phyloP scores from a whole-genome alignment of 805 yeast species.

The Hanseniaspora singularis region DNA sequence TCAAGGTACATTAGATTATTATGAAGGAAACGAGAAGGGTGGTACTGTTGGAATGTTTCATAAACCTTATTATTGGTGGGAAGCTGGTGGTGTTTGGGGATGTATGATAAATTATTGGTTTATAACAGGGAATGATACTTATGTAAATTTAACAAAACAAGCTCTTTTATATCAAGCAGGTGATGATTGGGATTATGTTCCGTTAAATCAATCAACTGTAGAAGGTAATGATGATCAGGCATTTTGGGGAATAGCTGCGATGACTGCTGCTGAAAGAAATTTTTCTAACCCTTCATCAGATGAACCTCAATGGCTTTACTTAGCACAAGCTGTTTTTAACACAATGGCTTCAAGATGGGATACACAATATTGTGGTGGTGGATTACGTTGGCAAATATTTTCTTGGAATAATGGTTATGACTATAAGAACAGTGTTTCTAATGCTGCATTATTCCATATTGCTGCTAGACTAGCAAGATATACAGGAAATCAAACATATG shows the following conservation, averaged over 20 bases:
- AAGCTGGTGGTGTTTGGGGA: slow-evolving; percentile 95
- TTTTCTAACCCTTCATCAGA: slow-evolving; percentile 38
- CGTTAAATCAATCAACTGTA: slow-evolving; percentile 50
- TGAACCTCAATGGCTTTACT: slow-evolving; percentile 40
- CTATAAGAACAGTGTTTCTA: slow-evolving; percentile 54
- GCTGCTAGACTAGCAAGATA: slow-evolving; percentile 53
- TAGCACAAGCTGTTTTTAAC: slow-evolving; percentile 47
- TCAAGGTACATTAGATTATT: slow-evolving; percentile 70
- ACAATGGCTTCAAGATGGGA: slow-evolving; percentile 54
- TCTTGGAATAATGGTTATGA: slow-evolving; percentile 48
- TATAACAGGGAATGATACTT: slow-evolving; percentile 58
- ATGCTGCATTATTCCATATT: slow-evolving; percentile 50
- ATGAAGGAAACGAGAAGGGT: slow-evolving; percentile 55
- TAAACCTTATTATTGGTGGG: slow-evolving; percentile 96
- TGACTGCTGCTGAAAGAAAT: slow-evolving; percentile 51
- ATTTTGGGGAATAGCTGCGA: slow-evolving; percentile 53
- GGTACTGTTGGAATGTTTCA: slow-evolving; percentile 79
- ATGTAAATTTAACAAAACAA: slow-evolving; percentile 42
- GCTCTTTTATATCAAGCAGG: slow-evolving; percentile 43
- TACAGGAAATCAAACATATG: slow-evolving; percentile 41
- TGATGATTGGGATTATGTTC: slow-evolving; percentile 42
- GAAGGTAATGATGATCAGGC: slow-evolving; percentile 70
- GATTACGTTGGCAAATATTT: slow-evolving; percentile 60
- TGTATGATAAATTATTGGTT: slow-evolving; percentile 66
- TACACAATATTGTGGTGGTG: slow-evolving; percentile 42